Conservation (phyloP, 768 basidiomycete species). For the Coprinellus micaceus region DNA sequence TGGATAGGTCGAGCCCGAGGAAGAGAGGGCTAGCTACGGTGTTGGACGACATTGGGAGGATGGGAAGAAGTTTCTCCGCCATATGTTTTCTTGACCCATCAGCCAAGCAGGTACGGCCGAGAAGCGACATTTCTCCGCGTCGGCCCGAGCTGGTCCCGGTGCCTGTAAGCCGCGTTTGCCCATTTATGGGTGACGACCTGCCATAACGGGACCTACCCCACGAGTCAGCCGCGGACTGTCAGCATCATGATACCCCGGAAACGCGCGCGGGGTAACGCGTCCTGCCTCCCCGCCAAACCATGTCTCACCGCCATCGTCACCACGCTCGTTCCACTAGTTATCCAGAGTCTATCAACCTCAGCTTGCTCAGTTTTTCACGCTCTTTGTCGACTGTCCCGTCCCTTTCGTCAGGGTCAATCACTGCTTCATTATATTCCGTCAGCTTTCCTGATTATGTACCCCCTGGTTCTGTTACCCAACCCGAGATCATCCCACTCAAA, state of each 20-base stretch:
- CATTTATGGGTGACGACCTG: background rate
- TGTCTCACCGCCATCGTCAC: background rate
- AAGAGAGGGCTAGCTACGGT: slow-evolving; percentile 35
- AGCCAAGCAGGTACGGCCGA: background rate
- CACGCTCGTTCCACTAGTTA: background rate
- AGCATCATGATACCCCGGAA: background rate
- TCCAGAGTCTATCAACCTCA: slow-evolving; percentile 2
- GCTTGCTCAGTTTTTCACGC: slow-evolving; percentile 3
- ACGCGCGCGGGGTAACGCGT: too few relatives aligned
- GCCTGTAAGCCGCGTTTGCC: background rate
- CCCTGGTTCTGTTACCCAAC: background rate
- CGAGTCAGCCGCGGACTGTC: slow-evolving; percentile 2
- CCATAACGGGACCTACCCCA: background rate
- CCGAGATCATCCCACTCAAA: slow-evolving; percentile 1
- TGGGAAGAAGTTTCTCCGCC: too few relatives aligned
- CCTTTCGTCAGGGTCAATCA: background rate
- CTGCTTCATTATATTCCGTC: background rate
- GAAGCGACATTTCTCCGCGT: slow-evolving; percentile 10
- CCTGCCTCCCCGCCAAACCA: background rate
- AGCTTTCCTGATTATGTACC: background rate
- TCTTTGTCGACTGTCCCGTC: slow-evolving; percentile 1
- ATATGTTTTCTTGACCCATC: background rate
- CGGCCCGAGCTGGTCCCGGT: background rate
- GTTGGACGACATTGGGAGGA: background rate
- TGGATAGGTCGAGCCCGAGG: slow-evolving; percentile 84